Percentiles rank a stretch among this genome's conserved stretches.
Evolutionary conservation across 345 rosid species (phyloP).

Genomic region (Boechera retrofracta): DNA sequence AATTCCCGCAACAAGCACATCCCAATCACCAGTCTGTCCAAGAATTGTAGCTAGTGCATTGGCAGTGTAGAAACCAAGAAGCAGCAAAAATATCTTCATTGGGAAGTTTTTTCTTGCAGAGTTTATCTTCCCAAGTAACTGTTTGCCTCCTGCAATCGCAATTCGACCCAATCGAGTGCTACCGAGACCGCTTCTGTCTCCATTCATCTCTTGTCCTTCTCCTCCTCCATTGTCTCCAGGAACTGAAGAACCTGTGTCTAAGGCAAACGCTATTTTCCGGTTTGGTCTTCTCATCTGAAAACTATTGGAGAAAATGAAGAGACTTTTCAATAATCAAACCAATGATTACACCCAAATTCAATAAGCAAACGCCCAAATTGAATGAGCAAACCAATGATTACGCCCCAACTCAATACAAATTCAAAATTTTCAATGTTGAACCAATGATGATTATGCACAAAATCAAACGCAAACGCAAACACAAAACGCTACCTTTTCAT

Average conservation of each 20-base stretch:
- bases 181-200: conserved; percentile 64
- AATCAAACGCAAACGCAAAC: background rate
- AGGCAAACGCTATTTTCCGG: conserved; percentile 69
- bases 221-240: conserved; percentile 53
- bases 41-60: conserved; percentile 97
- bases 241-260: conserved; percentile 72
- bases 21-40: conserved; percentile 99
- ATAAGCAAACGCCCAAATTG: background rate
- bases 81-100: conserved; percentile 82
- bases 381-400: background rate
- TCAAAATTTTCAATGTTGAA: background rate
- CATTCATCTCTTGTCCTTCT: conserved; percentile 53
- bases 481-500: conserved; percentile 52
- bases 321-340: background rate
- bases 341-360: background rate
- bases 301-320: conserved; percentile 42
- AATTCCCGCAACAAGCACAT: conserved; percentile 89
- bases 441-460: background rate
- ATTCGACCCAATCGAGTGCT: conserved; percentile 90
- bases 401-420: background rate
- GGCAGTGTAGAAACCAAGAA: conserved; percentile 93
- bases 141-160: conserved; percentile 81
- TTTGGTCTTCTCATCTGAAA: conserved; percentile 51
- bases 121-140: conserved; percentile 72
- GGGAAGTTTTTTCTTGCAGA: conserved; percentile 86